Base-by-base conservation (phyloP, 148 eudicot genomes). In the Beta vulgaris region DNA sequence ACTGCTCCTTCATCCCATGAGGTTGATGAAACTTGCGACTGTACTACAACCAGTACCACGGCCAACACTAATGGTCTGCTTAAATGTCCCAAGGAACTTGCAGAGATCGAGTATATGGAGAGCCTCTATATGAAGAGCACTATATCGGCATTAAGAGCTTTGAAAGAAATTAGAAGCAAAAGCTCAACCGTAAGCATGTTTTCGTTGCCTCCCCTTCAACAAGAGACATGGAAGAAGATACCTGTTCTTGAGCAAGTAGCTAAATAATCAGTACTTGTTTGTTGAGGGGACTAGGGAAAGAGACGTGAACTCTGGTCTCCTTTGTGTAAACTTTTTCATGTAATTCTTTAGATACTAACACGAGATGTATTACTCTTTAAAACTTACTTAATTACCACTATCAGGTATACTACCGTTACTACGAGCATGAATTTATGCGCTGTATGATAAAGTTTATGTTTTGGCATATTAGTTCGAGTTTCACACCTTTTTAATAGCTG, bases 161-260 rank as follows among this genome's bases (percentile, higher is more conserved):
- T 94, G 80, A 89, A 90, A 73, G 91, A 94, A 72, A 88, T 94
- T 61, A 80, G 97, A 60, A 85, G 96, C 34, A 78, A 82, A 73
- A 94, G 98, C 75, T 91, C 98, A 7, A 94, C 98, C 3, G 96
- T 94, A 9, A 91, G 89, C 46, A 77, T 69, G 59, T 91, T 94
- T 68, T 91, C 98, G 0, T 79, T 94, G 81, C 98, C 98, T 40
- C 98, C 98, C 31, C 63, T 94, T 82, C 92, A 86, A 76, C 77
- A 94, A 75, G 96, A 90, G 57, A 80, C 86, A 1, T 87, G 97
- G 91, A 88, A 83, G 68, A 87, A 84, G 75, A 54, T 72, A 53
- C 93, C 91, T 12, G 72, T 79, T 55, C 68, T 89, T 36, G 93
- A 91, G 79, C 94, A 89, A 81, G 85, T 51, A 53, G 93, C 90